Base-by-base conservation (phyloP, 1,284 basidiomycete species). In the Porodaedalea pini region DNA sequence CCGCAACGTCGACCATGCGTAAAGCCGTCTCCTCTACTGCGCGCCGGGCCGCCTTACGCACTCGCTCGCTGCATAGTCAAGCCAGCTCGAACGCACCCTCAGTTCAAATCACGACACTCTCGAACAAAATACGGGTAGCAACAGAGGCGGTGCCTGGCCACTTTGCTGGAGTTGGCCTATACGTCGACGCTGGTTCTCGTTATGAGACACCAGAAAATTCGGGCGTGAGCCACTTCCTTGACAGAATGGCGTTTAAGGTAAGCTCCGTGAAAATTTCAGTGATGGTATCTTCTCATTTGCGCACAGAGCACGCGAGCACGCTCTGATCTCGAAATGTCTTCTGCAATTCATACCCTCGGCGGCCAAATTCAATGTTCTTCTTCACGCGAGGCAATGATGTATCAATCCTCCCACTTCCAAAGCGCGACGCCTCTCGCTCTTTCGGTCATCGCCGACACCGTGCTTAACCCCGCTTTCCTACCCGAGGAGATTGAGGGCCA, bases 171-270 rank as follows among this genome's bases (percentile, higher is more conserved):
- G 82, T 97, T 1, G 96, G 95, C 15, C 82, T 99, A 34, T 98
- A 95, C 67, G 81, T 98, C 63, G 94, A 98, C 70, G 92, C 93
- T 3, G 96, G 97, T 21, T 88, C 92, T 36, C 81, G 96, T n/a
- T 96, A 90, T 77, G 96, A 99, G 72, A 85, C 82, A 11, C 74
- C 80, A 7, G 74, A 81, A 52, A 90, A 82, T 0, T 86, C 84
- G 17, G 96, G 96, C 0, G 86, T 88, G 4, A 93, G 92, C 62
- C 94, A 98, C 78, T 88, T 98, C 66, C 70, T 98, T 37, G 95
- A 98, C 68, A 82, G 94, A 62, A 87, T 99, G 82, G 95, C 96
- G 0, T 98, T 97, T 81, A 98, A 98, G 82, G 94, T 94, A 61
- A 57, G 76, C 71, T 0, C 8, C n/a, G n/a, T 57, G 32, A 19